A percentile compares a stretch with the other conserved stretches of the same genome.
Evolutionary conservation across 164 flowering plant species (phyloP).

Genomic region (Berberis vulgaris): DNA sequence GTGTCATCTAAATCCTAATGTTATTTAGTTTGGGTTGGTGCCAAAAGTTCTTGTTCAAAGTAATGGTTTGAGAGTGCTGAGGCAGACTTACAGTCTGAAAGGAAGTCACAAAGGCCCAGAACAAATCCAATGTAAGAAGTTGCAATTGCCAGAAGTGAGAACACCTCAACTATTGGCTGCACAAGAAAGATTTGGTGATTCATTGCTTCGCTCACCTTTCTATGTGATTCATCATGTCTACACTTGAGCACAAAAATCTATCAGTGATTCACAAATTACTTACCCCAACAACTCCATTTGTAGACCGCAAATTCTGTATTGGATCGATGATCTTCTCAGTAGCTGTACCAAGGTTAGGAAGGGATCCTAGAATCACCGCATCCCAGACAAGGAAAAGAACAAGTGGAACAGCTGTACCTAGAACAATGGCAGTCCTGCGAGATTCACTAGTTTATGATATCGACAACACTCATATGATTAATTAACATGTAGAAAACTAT

Average conservation of each 20-base stretch:
- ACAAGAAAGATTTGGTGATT: slow-evolving; percentile 1
- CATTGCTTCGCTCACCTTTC: background rate
- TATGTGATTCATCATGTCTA: background rate
- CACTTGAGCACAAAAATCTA: background rate
- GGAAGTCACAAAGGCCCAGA: slow-evolving; percentile 88
- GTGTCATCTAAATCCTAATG: background rate
- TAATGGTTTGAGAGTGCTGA: background rate
- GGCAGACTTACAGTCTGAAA: slow-evolving; percentile 74
- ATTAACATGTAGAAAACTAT: no score
- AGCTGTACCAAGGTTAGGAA: slow-evolving; percentile 32
- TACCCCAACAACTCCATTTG: slow-evolving; percentile 74
- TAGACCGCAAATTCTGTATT: slow-evolving; percentile 54
- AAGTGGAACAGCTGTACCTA: slow-evolving; percentile 89
- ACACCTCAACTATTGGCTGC: slow-evolving; percentile 81
- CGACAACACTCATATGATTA: background rate
- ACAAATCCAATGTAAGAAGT: slow-evolving; percentile 93
- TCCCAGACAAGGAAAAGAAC: slow-evolving; percentile 82
- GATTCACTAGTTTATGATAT: background rate
- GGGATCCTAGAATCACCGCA: slow-evolving; percentile 78
- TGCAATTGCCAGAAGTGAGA: slow-evolving; percentile 86
- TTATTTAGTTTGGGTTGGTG: background rate
- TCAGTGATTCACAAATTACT: slow-evolving; percentile 16
- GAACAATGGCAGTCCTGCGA: slow-evolving; percentile 76
- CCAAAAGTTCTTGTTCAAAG: no score
- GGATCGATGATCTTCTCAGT: slow-evolving; percentile 53